Base-by-base conservation (phyloP, 805 yeast species). In the Blastobotrys terrestris region DNA sequence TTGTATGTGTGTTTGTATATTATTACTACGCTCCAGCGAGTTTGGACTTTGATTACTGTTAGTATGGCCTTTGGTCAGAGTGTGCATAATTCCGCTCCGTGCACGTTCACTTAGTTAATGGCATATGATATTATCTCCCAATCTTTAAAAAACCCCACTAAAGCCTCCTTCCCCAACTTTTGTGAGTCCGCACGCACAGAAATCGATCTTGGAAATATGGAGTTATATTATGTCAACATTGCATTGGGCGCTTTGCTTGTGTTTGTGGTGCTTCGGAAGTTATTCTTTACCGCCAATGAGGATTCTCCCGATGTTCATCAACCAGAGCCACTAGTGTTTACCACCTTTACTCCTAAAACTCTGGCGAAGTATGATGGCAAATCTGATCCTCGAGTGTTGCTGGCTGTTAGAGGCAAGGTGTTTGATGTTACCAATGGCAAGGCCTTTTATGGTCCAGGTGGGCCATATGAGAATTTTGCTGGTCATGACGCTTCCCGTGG, bases 401-500 rank as follows among this genome's bases (percentile, higher is more conserved):
- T 92, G 56, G 94, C 88, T 0, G 88, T 92, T n/a, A 80, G 77
- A 60, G 95, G 96, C 0, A 83, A 77, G 21, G 96, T 92, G 2
- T 92, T 78, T 63, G 97, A 92, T 63, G 95, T 89, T 18, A 73
- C 87, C 3, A 73, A 75, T 8, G 95, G 95, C 0, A 79, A 91
- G 58, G 78, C 79, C 46, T 91, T 92, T 66, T 92, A 92, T 68
- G 98, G 98, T 0, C 98, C 98, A 4, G 87, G 92, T 31, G 97
- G 97, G 0, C 96, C 97, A 0, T 92, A 92, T 70, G 83, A 87
- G 44, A 88, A 87, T 64, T 92, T 92, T 75, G 97, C 97, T 0
- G 98, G 98, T 1, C 85, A 87, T 60, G 98, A 92, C 70, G 97
- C 97, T 2, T 85, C 95, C 0, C 76, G 98, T 58, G 98, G 97